Percentiles rank a stretch among this genome's conserved stretches.
Conservation (phyloP, 2,329 filamentous ascomycete genomes). For the Ophiocordyceps camponoti-rufipedis region DNA sequence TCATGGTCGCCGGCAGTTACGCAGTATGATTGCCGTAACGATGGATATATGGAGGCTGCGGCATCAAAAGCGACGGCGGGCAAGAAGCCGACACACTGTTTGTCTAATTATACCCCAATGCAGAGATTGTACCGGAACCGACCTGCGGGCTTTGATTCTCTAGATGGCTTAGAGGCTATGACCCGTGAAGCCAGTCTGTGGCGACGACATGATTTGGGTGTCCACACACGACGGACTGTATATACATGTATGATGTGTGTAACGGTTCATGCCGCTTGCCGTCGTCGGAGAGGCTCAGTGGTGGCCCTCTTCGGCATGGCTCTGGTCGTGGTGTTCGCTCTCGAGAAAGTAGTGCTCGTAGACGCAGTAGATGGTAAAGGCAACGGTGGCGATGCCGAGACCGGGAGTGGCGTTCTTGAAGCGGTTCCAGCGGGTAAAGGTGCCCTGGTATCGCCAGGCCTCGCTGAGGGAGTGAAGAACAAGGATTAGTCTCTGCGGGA, state of each 20-base stretch:
- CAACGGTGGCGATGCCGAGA: slow-evolving; percentile 78
- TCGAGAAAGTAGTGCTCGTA: slow-evolving; percentile 80
- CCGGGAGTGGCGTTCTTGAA: slow-evolving; percentile 79
- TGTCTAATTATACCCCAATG: slow-evolving; percentile 1
- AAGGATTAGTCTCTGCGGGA: no score
- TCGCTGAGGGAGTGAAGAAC: slow-evolving; percentile 39
- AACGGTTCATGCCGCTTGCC: not conserved
- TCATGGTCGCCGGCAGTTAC: not conserved
- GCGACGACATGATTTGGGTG: no score
- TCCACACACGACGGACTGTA: no score
- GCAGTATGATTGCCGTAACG: not conserved
- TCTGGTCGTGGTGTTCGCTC: slow-evolving; percentile 41
- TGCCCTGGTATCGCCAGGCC: slow-evolving; percentile 83
- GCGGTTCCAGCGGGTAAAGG: slow-evolving; percentile 75
- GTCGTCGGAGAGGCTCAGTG: slow-evolving; percentile 1
- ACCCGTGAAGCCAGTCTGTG: not conserved
- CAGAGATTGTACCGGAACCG: not conserved
- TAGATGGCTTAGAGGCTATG: no score
- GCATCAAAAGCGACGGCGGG: not conserved
- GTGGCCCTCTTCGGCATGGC: slow-evolving; percentile 16
- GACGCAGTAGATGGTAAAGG: slow-evolving; percentile 75
- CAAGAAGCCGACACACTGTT: not conserved
- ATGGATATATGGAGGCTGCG: slow-evolving; percentile 1
- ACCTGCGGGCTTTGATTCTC: no score
- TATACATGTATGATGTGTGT: no score